Evolutionary conservation across 2,329 filamentous ascomycete genomes (phyloP), one percentile per base, ranked within the genome.

Genomic region (Cladosporium sp.): DNA sequence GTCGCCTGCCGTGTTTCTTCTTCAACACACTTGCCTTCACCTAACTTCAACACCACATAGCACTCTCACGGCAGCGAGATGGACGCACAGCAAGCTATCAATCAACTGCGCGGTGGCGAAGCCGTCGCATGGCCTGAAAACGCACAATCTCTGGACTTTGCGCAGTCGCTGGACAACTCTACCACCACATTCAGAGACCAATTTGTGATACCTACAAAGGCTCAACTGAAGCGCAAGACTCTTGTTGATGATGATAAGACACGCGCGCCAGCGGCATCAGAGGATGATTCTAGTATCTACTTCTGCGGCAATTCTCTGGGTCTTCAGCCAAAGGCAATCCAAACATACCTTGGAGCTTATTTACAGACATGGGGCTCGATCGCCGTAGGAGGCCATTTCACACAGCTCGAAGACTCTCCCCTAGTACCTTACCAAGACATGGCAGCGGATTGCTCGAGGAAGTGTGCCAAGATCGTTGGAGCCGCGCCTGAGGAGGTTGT

Each of bases 251-350:
- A 67, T 28, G 59, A 56, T 37, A 61, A 62, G n/a, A 65, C 63
- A 24, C 34, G 49, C 25, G 54, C 60, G 3, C 49, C 56, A 1
- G 63, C 65, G 20, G 53, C 59, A 17, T 57, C 54, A 15, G 45
- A 60, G 9, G 57, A 64, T 19, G 75, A 78, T 22, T 75, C 77
- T 48, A 82, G 80, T 60, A 86, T 91, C 60, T 96, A 96, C 73
- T 86, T 96, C 64, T 92, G 90, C 64, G 92, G 91, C 55, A 96
- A 96, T 76, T 96, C 91, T 0, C 80, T 96, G 1, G 91, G 91
- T 32, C 82, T 92, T 5, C 91, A 96, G 71, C 91, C 91, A 45
- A 85, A 84, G 64, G 82, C 81, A 10, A 84, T 87, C 0, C 78
- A 82, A 13, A 75, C 80, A 25, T 85, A 90, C 60, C 74, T 96